Conservation (phyloP, 768 basidiomycete species). For the Macrolepiota dolichaula region DNA sequence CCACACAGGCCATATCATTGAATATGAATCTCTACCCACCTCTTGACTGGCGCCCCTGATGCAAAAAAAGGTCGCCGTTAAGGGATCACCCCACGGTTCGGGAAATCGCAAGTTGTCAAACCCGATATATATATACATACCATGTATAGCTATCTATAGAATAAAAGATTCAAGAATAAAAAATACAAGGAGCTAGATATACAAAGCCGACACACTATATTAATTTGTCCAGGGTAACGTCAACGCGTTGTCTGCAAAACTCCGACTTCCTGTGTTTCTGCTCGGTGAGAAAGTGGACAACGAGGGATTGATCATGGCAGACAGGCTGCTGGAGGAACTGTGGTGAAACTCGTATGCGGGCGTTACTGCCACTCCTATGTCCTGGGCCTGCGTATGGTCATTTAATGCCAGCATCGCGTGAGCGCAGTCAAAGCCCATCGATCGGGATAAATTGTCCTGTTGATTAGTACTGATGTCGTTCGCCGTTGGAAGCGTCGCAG, state of each 20-base stretch:
- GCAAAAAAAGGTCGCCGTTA: not conserved
- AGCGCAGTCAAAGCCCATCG: not conserved
- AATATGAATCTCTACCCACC: not conserved
- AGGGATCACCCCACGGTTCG: not conserved
- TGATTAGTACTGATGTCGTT: not conserved
- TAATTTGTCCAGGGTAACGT: not conserved
- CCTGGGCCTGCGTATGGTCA: not conserved
- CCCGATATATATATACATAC: not conserved
- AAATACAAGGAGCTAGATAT: not conserved
- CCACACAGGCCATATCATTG: too few species aligned
- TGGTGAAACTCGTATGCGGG: not conserved
- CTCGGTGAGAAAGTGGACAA: not conserved
- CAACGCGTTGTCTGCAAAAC: not conserved
- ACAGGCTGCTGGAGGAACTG: conserved; percentile 4
- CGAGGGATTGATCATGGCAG: conserved; percentile 8
- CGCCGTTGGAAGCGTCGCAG: not conserved
- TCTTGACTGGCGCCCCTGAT: not conserved
- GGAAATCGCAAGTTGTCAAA: not conserved
- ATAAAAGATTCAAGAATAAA: not conserved
- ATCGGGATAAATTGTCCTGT: not conserved
- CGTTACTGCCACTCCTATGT: not conserved
- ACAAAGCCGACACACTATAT: not conserved
- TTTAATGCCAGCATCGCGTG: not conserved
- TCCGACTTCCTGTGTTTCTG: not conserved
- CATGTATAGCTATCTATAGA: not conserved